These are phyloP conservation scores for Kodamaea plutei DNA, from an alignment of 1,139 yeast species.

Conservation along the genomic window DNA sequence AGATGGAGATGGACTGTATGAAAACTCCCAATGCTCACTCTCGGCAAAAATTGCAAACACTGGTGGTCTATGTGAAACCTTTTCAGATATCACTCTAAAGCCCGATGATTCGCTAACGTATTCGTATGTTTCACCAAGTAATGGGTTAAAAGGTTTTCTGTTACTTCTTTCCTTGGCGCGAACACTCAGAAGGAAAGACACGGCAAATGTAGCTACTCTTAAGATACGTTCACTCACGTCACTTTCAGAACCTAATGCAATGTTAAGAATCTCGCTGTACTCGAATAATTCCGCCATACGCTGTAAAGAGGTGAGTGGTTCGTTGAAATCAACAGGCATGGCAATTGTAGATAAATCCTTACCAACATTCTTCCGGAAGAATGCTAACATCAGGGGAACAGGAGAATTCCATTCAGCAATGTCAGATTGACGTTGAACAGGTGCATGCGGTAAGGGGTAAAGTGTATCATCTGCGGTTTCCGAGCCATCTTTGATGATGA, in stretches of 20 bases:
- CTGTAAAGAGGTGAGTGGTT: conserved; percentile 81
- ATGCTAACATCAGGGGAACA: conserved; percentile 79
- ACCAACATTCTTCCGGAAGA: conserved; percentile 86
- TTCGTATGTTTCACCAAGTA: conserved; percentile 84
- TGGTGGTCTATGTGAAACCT: conserved; percentile 79
- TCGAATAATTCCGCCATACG: conserved; percentile 77
- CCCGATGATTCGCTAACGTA: conserved; percentile 75
- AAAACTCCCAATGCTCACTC: conserved; percentile 68
- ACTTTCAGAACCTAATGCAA: conserved; percentile 45
- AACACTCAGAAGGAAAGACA: conserved; percentile 64
- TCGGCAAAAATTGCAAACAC: conserved; percentile 79
- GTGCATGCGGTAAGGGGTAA: conserved; percentile 60
- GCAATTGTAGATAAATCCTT: conserved; percentile 82
- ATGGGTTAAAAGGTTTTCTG: conserved; percentile 90
- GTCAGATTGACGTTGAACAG: conserved; percentile 53
- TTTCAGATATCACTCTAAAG: conserved; percentile 67
- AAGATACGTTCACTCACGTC: conserved; percentile 58
- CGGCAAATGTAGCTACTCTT: conserved; percentile 78
- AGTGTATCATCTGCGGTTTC: conserved; percentile 33
- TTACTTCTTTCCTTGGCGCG: conserved; percentile 70
- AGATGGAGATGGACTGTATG: conserved; percentile 71
- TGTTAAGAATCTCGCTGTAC: conserved; percentile 61
- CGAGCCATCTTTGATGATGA: not conserved
- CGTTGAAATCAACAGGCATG: conserved; percentile 94
- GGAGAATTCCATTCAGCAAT: conserved; percentile 57